A percentile compares a stretch with the other conserved stretches of the same genome.
Conservation (phyloP, 2,329 filamentous ascomycete species). For the Ceratocystis alfenasii region DNA sequence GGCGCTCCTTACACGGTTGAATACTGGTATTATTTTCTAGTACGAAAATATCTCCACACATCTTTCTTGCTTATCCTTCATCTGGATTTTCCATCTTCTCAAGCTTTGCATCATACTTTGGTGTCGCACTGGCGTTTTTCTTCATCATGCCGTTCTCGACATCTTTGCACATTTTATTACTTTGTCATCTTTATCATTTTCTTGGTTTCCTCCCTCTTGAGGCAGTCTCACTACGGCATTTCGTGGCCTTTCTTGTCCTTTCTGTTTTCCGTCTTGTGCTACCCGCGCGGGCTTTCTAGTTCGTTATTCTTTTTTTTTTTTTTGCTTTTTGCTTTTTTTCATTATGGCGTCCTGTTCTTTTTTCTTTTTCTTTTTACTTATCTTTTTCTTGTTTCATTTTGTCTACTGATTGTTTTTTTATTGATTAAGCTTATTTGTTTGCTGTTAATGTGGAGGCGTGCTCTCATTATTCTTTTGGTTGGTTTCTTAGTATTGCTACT, state of each 20-base stretch:
- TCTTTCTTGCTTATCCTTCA: slow-evolving; percentile 22
- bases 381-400: slow-evolving; percentile 16
- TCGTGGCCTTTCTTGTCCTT: not conserved
- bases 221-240: not conserved
- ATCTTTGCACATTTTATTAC: slow-evolving; percentile 27
- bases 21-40: slow-evolving; percentile 25
- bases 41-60: slow-evolving; percentile 17
- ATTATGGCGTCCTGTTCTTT: slow-evolving; percentile 7
- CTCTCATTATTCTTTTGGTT: slow-evolving; percentile 4
- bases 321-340: not conserved
- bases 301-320: slow-evolving; percentile 23
- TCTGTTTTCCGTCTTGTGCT: slow-evolving; percentile 21
- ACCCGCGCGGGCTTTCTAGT: slow-evolving; percentile 18
- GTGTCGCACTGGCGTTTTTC: slow-evolving; percentile 20
- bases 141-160: not conserved
- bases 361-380: slow-evolving; percentile 27
- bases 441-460: slow-evolving; percentile 7
- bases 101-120: slow-evolving; percentile 21
- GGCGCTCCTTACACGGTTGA: slow-evolving; percentile 17
- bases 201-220: slow-evolving; percentile 8
- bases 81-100: not conserved
- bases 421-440: slow-evolving; percentile 17
- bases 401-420: slow-evolving; percentile 8
- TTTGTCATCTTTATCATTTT: slow-evolving; percentile 24
- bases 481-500: slow-evolving; percentile 7